phyloP scores from a whole-genome alignment of 768 basidiomycete genomes.

The button mushroom (Agaricus bisporus) region DNA sequence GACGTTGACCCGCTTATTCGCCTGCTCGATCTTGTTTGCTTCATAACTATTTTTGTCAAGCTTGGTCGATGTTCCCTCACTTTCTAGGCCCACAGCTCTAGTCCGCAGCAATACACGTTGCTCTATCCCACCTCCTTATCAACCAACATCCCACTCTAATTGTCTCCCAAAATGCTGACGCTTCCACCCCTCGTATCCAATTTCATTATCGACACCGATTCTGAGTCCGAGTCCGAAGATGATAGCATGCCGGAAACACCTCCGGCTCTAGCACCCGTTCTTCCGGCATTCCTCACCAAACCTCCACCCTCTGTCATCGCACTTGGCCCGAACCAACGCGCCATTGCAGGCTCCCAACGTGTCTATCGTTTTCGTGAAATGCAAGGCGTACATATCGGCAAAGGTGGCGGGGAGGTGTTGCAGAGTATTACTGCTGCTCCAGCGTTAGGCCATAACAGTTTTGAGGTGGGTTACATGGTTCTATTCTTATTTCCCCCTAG shows the following conservation, averaged over 20 bases:
- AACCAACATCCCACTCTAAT: background rate
- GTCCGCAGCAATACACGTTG: background rate
- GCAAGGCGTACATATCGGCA: background rate
- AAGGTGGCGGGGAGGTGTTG: slow-evolving; percentile 13
- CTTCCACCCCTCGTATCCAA: slow-evolving; percentile 1
- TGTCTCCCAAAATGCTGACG: background rate
- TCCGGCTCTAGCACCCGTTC: background rate
- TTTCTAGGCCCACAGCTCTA: background rate
- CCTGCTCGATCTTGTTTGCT: no score
- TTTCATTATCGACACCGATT: slow-evolving; percentile 5
- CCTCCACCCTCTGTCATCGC: background rate
- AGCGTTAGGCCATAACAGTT: slow-evolving; percentile 18
- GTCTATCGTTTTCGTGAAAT: slow-evolving; percentile 9
- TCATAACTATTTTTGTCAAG: no score
- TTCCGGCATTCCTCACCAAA: background rate
- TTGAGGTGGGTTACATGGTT: slow-evolving; percentile 21
- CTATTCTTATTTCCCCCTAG: background rate
- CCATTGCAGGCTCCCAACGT: slow-evolving; percentile 16
- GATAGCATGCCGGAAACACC: background rate
- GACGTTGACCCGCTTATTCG: no score
- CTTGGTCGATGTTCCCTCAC: background rate
- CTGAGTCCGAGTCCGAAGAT: slow-evolving; percentile 5
- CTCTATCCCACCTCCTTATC: background rate
- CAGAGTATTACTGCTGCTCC: slow-evolving; percentile 25
- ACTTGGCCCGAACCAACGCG: slow-evolving; percentile 5